Evolutionary conservation across 345 rosid species (phyloP).

Genomic region (Brassica juncea): DNA sequence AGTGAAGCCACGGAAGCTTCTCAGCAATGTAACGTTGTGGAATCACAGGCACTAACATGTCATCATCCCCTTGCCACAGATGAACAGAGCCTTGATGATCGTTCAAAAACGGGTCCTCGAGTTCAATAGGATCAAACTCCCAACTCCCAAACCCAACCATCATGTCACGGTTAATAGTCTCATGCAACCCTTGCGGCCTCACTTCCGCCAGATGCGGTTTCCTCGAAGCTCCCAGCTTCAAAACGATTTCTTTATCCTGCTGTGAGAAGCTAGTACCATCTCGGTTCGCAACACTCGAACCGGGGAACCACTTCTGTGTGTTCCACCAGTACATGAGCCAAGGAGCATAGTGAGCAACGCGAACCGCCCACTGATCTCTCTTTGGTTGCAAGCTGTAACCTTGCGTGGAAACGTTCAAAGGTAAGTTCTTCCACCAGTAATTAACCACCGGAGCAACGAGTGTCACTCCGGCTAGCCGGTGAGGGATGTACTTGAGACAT

Average conservation of each 20-base stretch:
- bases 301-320: slow-evolving; percentile 53
- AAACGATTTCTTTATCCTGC: slow-evolving; percentile 42
- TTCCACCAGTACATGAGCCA: slow-evolving; percentile 76
- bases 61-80: slow-evolving; percentile 77
- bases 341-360: slow-evolving; percentile 59
- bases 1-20: slow-evolving; percentile 71
- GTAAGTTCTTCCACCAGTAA: slow-evolving; percentile 60
- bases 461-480: slow-evolving; percentile 57
- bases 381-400: slow-evolving; percentile 39
- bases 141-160: slow-evolving; percentile 57
- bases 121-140: slow-evolving; percentile 70
- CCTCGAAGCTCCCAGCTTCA: slow-evolving; percentile 14
- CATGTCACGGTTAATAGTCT: slow-evolving; percentile 57
- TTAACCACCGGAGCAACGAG: slow-evolving; percentile 54
- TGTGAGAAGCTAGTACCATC: slow-evolving; percentile 32
- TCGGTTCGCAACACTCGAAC: slow-evolving; percentile 36
- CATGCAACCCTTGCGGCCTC: slow-evolving; percentile 63
- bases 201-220: slow-evolving; percentile 44
- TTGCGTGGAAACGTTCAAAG: slow-evolving; percentile 46
- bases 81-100: slow-evolving; percentile 51
- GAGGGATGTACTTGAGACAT: slow-evolving; percentile 63
- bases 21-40: slow-evolving; percentile 52
- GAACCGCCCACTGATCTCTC: slow-evolving; percentile 54
- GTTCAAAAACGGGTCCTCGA: slow-evolving; percentile 56
- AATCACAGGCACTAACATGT: slow-evolving; percentile 52